These are phyloP conservation scores for Kodamaea jinghongensis DNA, from an alignment of 805 yeast genomes.

Conservation along the genomic window DNA sequence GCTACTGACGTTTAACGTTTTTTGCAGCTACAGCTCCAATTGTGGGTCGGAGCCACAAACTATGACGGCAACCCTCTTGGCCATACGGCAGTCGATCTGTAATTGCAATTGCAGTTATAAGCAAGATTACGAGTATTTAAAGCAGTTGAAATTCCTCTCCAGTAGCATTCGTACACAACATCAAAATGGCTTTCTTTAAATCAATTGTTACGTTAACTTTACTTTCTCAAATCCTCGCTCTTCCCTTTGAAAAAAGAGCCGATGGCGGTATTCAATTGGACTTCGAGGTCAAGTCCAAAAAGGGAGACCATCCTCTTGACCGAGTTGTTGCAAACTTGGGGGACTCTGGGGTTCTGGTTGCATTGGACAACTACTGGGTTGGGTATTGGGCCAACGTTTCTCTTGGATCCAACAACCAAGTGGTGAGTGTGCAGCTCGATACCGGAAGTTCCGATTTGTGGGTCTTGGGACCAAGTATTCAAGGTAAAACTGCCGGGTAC, in stretches of 20 bases:
- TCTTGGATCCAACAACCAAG: background rate
- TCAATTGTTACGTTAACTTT: too few relatives aligned
- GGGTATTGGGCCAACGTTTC: background rate
- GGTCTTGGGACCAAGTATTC: slow-evolving; percentile 1
- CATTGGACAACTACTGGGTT: background rate
- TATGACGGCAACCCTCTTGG: too few relatives aligned
- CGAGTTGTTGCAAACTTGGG: background rate
- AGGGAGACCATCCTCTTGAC: background rate
- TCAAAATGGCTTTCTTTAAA: too few relatives aligned
- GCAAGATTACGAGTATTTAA: too few relatives aligned
- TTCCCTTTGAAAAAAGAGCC: background rate
- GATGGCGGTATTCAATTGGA: background rate
- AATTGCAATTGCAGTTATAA: too few relatives aligned
- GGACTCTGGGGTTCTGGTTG: background rate
- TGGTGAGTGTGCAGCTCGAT: background rate
- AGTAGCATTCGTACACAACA: too few relatives aligned
- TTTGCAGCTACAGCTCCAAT: too few relatives aligned
- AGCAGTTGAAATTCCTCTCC: too few relatives aligned
- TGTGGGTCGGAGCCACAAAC: too few relatives aligned
- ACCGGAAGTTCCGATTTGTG: slow-evolving; percentile 5
- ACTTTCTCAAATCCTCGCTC: too few relatives aligned
- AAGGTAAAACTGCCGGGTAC: background rate
- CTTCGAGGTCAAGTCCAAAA: slow-evolving; percentile 1
- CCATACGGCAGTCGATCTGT: too few relatives aligned
- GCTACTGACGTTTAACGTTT: too few relatives aligned